Conservation (phyloP, 148 eudicot genomes). For the Amaranthus hypochondriacus region DNA sequence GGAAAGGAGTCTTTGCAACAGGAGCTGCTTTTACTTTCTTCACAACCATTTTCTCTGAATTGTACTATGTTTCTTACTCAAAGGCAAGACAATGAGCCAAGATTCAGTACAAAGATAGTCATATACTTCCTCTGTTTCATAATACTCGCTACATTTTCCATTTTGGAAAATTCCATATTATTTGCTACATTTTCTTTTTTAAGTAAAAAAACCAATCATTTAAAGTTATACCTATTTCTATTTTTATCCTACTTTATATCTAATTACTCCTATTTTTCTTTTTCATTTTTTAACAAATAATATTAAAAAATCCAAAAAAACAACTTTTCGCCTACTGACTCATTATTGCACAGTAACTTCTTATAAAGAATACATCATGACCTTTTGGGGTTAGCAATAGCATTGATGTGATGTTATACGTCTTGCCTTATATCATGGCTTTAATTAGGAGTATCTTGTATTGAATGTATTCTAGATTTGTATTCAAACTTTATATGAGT, state of each 20-base stretch:
- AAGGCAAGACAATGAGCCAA: conserved; percentile 43
- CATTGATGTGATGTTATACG: neutral
- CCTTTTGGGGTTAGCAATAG: neutral
- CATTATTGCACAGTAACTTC: too few relatives aligned
- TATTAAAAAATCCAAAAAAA: too few relatives aligned
- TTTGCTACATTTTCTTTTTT: too few relatives aligned
- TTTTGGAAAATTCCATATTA: too few relatives aligned
- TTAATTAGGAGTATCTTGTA: neutral
- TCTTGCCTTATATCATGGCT: neutral
- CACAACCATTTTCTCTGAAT: conserved; percentile 60
- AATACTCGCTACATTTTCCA: too few relatives aligned
- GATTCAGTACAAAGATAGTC: neutral
- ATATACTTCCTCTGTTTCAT: too few relatives aligned
- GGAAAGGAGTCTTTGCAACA: conserved; percentile 91
- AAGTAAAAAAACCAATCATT: too few relatives aligned
- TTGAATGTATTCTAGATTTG: neutral
- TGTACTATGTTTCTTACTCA: conserved; percentile 60
- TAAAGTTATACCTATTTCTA: too few relatives aligned
- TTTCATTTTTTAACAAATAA: too few relatives aligned
- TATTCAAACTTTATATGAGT: neutral
- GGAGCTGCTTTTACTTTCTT: conserved; percentile 78
- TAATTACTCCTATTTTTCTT: too few relatives aligned
- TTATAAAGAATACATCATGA: neutral
- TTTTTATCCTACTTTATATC: too few relatives aligned
- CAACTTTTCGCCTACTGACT: too few relatives aligned